A percentile compares a stretch with the other conserved stretches of the same genome.
Conservation (phyloP, 805 yeast genomes). For the Schwanniomyces sp. region DNA sequence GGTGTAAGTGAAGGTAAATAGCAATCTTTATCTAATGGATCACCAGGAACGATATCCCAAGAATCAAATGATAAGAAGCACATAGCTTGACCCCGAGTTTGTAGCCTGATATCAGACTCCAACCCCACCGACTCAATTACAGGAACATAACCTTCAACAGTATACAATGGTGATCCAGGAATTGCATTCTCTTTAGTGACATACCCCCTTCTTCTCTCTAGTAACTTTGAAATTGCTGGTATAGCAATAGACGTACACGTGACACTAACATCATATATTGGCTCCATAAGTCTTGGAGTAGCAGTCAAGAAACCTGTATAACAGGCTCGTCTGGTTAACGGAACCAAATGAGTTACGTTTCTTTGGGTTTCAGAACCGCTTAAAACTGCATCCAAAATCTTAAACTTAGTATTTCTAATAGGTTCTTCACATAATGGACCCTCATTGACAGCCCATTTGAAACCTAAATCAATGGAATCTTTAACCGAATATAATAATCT, state of each 20-base stretch:
- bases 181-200: constrained; percentile 49
- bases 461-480: constrained; percentile 69
- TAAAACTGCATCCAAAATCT: constrained; percentile 59
- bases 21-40: constrained; percentile 73
- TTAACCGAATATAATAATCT: constrained; percentile 43
- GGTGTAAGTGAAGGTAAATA: constrained; percentile 71
- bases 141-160: constrained; percentile 67
- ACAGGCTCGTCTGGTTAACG: constrained; percentile 82
- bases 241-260: constrained; percentile 53
- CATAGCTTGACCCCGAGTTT: constrained; percentile 77
- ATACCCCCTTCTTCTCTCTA: constrained; percentile 70
- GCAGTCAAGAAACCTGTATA: constrained; percentile 79
- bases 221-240: constrained; percentile 45
- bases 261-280: constrained; percentile 62
- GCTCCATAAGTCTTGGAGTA: constrained; percentile 78
- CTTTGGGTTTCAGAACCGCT: constrained; percentile 49
- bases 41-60: constrained; percentile 87
- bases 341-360: constrained; percentile 69
- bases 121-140: constrained; percentile 89
- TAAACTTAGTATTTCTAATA: constrained; percentile 66
- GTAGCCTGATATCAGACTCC: constrained; percentile 78
- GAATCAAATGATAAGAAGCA: constrained; percentile 62
- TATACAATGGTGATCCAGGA: constrained; percentile 69
- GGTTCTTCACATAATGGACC: constrained; percentile 95
- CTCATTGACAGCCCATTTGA: constrained; percentile 76